A percentile compares a stretch with the other conserved stretches of the same genome.
Conservation (phyloP, 83 land plant genomes). For the Thuja plicata region DNA sequence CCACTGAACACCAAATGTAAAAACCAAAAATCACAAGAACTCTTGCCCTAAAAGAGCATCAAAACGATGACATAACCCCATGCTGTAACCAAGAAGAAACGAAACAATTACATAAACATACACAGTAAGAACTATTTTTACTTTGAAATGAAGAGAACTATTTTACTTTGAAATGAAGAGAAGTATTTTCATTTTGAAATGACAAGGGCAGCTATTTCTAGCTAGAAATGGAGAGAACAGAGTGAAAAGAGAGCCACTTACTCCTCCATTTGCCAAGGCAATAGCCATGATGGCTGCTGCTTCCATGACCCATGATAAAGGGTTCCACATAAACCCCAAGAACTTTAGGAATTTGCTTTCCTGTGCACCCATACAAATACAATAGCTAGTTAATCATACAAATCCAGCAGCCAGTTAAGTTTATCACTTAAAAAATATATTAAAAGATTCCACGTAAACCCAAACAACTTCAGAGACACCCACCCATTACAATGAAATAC, state of each 20-base stretch:
- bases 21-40: neutral
- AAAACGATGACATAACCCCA: too few relatives aligned
- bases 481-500: neutral
- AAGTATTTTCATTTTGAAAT: neutral
- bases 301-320: slow-evolving; percentile 76
- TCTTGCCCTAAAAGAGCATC: neutral
- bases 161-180: too few relatives aligned
- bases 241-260: slow-evolving; percentile 5
- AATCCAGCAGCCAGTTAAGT: neutral
- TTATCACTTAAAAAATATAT: neutral
- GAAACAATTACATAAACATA: too few relatives aligned
- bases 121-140: too few relatives aligned
- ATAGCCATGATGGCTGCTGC: slow-evolving; percentile 74
- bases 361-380: slow-evolving; percentile 20
- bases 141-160: too few relatives aligned
- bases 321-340: slow-evolving; percentile 76
- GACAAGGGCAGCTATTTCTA: neutral
- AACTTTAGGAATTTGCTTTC: slow-evolving; percentile 69
- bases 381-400: neutral
- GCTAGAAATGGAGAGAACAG: neutral
- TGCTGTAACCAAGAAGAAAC: too few relatives aligned
- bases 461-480: neutral
- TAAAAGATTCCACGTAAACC: neutral
- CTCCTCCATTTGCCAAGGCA: slow-evolving; percentile 74
- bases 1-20: neutral